Evolutionary conservation across 2,329 filamentous ascomycete species (phyloP).

Genomic region (Zopfia rhizophila): DNA sequence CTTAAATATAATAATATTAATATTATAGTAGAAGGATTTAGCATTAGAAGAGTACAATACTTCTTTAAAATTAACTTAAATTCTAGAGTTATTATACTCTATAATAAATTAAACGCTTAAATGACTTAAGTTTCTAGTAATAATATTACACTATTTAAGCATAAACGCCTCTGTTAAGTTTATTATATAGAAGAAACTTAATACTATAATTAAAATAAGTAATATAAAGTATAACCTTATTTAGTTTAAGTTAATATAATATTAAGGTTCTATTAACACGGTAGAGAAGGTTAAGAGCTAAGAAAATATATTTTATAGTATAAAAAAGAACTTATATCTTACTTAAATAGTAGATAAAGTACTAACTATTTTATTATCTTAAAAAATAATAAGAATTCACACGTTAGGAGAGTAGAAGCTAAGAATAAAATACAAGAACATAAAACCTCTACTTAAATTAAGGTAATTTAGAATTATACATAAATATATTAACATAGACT

Average conservation of each 20-base stretch:
- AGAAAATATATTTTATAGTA: background rate
- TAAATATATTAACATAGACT: background rate
- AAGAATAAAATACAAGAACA: background rate
- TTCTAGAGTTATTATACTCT: slow-evolving; percentile 17
- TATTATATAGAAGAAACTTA: slow-evolving; percentile 17
- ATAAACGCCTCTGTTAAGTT: slow-evolving; percentile 13
- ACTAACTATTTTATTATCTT: background rate
- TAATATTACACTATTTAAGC: slow-evolving; percentile 18
- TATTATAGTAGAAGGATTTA: slow-evolving; percentile 17
- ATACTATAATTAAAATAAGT: slow-evolving; percentile 25
- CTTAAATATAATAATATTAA: slow-evolving; percentile 4
- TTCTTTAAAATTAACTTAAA: slow-evolving; percentile 25
- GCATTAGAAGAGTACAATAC: slow-evolving; percentile 27
- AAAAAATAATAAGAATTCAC: background rate
- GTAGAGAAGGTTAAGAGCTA: background rate
- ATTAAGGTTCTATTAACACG: slow-evolving; percentile 1
- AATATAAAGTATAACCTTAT: background rate
- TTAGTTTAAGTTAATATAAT: background rate
- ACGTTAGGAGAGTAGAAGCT: background rate
- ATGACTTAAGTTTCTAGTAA: slow-evolving; percentile 23
- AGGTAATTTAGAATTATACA: background rate
- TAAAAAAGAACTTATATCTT: slow-evolving; percentile 7
- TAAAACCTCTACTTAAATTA: background rate
- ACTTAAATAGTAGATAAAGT: background rate
- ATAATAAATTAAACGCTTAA: slow-evolving; percentile 17